Evolutionary conservation across 2,329 filamentous ascomycete genomes (phyloP), one percentile per base, ranked within the genome.

Genomic region (Periglandula ipomoeae): DNA sequence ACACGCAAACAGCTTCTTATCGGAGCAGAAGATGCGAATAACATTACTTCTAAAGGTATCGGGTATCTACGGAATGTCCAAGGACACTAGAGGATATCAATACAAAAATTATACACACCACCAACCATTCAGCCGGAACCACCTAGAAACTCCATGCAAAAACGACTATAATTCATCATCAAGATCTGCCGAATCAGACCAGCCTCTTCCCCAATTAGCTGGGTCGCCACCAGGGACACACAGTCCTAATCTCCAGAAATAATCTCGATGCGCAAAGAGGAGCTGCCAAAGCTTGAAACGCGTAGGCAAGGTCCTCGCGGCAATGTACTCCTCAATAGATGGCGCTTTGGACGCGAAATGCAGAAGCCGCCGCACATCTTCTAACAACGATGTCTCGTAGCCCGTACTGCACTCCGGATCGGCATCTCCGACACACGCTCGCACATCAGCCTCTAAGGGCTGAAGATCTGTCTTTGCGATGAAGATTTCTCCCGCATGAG

Each of bases 261-360:
- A 98, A 69, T 98, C 93, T 35, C 93, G 74, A 68, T 98, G 93
- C 1, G 90, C 87, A 65, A 94, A 95, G 61, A 97, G 84, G 7
- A 96, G 70, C 67, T 95, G 82, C 89, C 91, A 95, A n/a, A 94
- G 76, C 64, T 85, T 87, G 58, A 90, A 64, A 65, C 78, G 65
- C 59, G 55, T 76, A 61, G 59, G 82, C 65, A 70, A 78, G 73
- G 67, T 82, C 13, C 82, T 54, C 19, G 52, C 50, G 35, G 55
- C 48, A 20, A 52, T 48, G 46, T 57, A 53, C 17, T 59, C 59
- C 15, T 55, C 37, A 11, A 52, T 49, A 9, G 67, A 50, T 10
- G 53, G 47, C 35, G 61, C 58, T 24, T 58, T 56, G 20, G 48
- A 37, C 20, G 51, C 49, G 39, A 63, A 59, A 27, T 53, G 56